Evolutionary conservation across 768 basidiomycete species (phyloP), one percentile per base, ranked within the genome.

Genomic region (Pleurotus eryngii): DNA sequence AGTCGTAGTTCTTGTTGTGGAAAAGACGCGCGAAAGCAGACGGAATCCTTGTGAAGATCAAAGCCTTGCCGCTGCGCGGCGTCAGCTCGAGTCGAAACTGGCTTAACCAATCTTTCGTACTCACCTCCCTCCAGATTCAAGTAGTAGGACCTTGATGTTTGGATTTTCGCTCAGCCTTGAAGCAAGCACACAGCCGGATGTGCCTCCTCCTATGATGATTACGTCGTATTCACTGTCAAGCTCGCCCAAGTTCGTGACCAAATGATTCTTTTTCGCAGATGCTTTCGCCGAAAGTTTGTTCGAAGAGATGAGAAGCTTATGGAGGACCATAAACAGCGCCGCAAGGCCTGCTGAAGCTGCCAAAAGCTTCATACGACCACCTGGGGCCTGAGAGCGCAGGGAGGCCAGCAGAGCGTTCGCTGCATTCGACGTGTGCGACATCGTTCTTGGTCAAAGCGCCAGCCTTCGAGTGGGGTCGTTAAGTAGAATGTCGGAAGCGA

Each of bases 61-160:
- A 62, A 26, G 72, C 71, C 50, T 66, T 74, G 7, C 82, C 82
- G 60, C 84, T 85, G 45, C 24, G 27, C 35, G 40, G 26, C 9
- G 22, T 17, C 11, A 49, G 30, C 2, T 35, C 8, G 4, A 27
- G 12, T 17, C 17, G 5, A 24, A n/a, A 49, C n/a, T 24, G 6
- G 12, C 24, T 17, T 15, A 1, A 8, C 11, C 22, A 35, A 42
- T 20, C 12, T 12, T 9, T 15, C 12, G 20, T 3, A 55, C 68
- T 20, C 45, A 85, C 87, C 87, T 89, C 56, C 71, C 71, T 2
- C 85, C 85, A 20, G 84, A 78, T 63, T 87, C 85, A 1, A 87
- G 66, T 1, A 87, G 65, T 15, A 86, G 72, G 17, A 87, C 82
- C 4, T 76, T 74, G 14, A 84, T 63, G 1, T 68, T 70, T 0